phyloP scores from a whole-genome alignment of 805 yeast genomes.

The Candida vaughaniae region DNA sequence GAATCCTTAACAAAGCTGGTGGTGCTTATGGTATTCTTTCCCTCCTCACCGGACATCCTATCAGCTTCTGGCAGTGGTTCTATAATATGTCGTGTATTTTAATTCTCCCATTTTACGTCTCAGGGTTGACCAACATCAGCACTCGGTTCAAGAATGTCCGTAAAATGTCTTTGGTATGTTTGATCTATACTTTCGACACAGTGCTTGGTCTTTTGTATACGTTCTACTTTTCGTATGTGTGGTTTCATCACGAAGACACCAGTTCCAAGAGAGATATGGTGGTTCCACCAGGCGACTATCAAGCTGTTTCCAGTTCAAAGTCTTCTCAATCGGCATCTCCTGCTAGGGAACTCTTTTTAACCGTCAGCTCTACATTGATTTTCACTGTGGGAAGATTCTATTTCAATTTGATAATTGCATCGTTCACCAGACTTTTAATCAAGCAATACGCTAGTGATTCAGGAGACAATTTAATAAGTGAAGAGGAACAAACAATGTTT shows the following conservation, averaged over 20 bases:
- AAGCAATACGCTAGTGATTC: constrained; percentile 28
- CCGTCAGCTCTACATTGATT: constrained; percentile 48
- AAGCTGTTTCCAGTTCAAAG: not conserved
- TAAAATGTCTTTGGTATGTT: constrained; percentile 59
- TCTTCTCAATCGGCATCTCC: constrained; percentile 62
- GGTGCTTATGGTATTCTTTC: constrained; percentile 87
- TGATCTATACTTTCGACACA: constrained; percentile 68
- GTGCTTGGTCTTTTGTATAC: constrained; percentile 66
- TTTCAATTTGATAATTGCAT: constrained; percentile 55
- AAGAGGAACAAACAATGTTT: constrained; percentile 28
- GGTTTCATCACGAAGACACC: constrained; percentile 61
- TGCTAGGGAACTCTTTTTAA: constrained; percentile 52
- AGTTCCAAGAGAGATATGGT: constrained; percentile 9
- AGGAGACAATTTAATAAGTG: constrained; percentile 15
- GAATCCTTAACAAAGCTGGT: constrained; percentile 82
- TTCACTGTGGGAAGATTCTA: constrained; percentile 54
- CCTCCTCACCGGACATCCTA: constrained; percentile 84
- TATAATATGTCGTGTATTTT: constrained; percentile 65
- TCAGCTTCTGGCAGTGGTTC: constrained; percentile 79
- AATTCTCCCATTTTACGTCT: constrained; percentile 61
- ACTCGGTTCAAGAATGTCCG: constrained; percentile 53
- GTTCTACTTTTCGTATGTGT: constrained; percentile 65
- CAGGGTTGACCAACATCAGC: constrained; percentile 48
- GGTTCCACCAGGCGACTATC: constrained; percentile 5
- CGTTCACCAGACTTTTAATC: constrained; percentile 59